Percentiles rank a stretch among this genome's conserved stretches.
Evolutionary conservation across 345 rosid species (phyloP).

Genomic region (Cardiospermum halicacabum): DNA sequence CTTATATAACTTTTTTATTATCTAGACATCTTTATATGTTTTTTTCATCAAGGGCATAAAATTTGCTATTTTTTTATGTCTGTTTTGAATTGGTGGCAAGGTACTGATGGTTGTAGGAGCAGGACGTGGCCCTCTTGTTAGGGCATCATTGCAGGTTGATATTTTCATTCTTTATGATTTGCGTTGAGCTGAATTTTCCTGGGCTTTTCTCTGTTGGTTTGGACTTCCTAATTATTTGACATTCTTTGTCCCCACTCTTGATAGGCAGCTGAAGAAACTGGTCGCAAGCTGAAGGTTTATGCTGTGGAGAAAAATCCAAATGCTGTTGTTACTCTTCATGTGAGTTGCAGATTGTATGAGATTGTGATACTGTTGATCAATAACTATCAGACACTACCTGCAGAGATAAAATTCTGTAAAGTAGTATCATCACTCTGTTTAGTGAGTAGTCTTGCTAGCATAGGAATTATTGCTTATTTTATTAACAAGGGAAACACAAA

Average conservation of each 20-base stretch:
- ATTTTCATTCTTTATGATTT: slow-evolving; percentile 15
- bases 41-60: slow-evolving; percentile 3
- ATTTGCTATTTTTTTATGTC: slow-evolving; percentile 2
- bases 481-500: neutral
- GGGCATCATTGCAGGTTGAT: slow-evolving; percentile 91
- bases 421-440: slow-evolving; percentile 1
- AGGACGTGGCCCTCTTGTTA: slow-evolving; percentile 97
- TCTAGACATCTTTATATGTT: neutral
- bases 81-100: slow-evolving; percentile 31
- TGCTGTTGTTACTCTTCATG: slow-evolving; percentile 97
- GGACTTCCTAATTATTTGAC: slow-evolving; percentile 13
- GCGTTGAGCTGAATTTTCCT: slow-evolving; percentile 9
- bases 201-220: slow-evolving; percentile 2
- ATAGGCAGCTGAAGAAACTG: slow-evolving; percentile 97
- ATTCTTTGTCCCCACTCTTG: slow-evolving; percentile 19
- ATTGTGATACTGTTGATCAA: slow-evolving; percentile 9
- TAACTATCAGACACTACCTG: neutral
- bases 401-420: neutral
- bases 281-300: slow-evolving; percentile 72
- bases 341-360: slow-evolving; percentile 32
- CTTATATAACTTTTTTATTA: neutral
- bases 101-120: slow-evolving; percentile 99
- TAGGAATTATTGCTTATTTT: neutral
- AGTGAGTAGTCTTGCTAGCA: neutral
- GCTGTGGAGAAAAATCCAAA: slow-evolving; percentile 99